Evolutionary conservation across 2,329 filamentous ascomycete genomes (phyloP), one percentile per base, ranked within the genome.

Genomic region (Pezicula radicicola): DNA sequence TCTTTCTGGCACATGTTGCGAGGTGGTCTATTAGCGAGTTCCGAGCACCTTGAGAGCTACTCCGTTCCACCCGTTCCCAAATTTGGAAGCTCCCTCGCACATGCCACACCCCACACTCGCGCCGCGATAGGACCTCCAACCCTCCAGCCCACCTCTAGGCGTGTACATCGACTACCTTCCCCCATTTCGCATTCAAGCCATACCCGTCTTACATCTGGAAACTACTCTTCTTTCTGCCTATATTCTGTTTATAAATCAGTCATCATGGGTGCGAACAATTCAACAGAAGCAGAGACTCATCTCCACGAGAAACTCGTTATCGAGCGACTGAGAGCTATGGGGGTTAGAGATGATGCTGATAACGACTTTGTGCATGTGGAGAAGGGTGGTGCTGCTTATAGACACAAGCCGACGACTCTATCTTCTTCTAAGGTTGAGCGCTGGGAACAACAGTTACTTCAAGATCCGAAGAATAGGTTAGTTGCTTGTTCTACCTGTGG

Each of bases 391-490:
- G 48, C 54, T 69, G 39, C 68, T 73, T 2, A 71, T 27, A 78
- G 54, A 51, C 48, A 39, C 13, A 44, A 42, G 25, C 45, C 53
- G 69, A 58, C 58, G 9, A 50, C 55, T 50, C 72, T 90, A 3
- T 78, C 78, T 1, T 66, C 83, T 12, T 65, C 73, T 12, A 68
- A 76, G 5, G 72, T 84, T 10, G 69, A 75, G 52, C 66, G 77
- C 45, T 88, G 85, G 84, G 81, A 88, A 68, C 74, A 76, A 46
- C 71, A 78, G 59, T 71, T 88, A 33, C 74, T 89, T 55, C 70
- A 78, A 44, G 83, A 89, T 63, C 80, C 85, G 16, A 84, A 84
- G 71, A 84, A 79, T 73, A 83, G 80, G 85, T 84, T 57, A 59
- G 65, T 48, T 16, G 10, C 10, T 12, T 9, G 28, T 37, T 30